These are phyloP conservation scores for Boletus insuetus DNA, from an alignment of 768 basidiomycete species.

Conservation along the genomic window DNA sequence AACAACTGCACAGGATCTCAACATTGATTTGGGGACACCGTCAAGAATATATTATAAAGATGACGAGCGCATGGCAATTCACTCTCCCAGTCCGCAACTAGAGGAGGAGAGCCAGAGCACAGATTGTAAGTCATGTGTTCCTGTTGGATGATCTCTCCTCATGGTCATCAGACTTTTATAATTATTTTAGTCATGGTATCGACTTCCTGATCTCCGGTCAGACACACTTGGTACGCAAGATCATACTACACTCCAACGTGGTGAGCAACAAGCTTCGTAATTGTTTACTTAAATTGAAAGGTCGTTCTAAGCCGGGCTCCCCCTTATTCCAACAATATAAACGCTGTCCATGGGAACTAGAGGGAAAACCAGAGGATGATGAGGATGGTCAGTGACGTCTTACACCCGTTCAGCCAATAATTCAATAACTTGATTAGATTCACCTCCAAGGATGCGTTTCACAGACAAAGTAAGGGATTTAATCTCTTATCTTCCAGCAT, in stretches of 20 bases:
- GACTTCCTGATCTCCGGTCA: slow-evolving; percentile 79
- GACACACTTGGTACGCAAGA: slow-evolving; percentile 76
- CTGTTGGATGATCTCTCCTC: background rate
- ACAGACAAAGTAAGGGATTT: slow-evolving; percentile 55
- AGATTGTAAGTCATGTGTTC: slow-evolving; percentile 41
- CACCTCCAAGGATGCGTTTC: slow-evolving; percentile 71
- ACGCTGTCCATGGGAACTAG: slow-evolving; percentile 88
- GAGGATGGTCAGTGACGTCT: slow-evolving; percentile 60
- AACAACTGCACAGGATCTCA: slow-evolving; percentile 82
- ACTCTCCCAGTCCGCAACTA: slow-evolving; percentile 45
- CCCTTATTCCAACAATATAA: slow-evolving; percentile 89
- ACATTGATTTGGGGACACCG: slow-evolving; percentile 76
- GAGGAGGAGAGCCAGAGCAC: slow-evolving; percentile 49
- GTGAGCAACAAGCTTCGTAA: slow-evolving; percentile 42
- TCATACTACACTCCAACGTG: slow-evolving; percentile 84
- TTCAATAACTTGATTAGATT: slow-evolving; percentile 43
- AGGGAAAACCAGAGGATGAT: slow-evolving; percentile 75
- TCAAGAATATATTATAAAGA: slow-evolving; percentile 81
- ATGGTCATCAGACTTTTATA: slow-evolving; percentile 70
- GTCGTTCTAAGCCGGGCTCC: slow-evolving; percentile 65
- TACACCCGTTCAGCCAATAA: background rate
- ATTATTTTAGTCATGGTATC: slow-evolving; percentile 89
- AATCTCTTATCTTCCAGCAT: background rate
- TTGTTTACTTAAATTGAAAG: background rate
- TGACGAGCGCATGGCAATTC: slow-evolving; percentile 85